A percentile compares a stretch with the other conserved stretches of the same genome.
Evolutionary conservation across 2,329 filamentous ascomycete genomes (phyloP).

Genomic region (Tolypocladium paradoxum): DNA sequence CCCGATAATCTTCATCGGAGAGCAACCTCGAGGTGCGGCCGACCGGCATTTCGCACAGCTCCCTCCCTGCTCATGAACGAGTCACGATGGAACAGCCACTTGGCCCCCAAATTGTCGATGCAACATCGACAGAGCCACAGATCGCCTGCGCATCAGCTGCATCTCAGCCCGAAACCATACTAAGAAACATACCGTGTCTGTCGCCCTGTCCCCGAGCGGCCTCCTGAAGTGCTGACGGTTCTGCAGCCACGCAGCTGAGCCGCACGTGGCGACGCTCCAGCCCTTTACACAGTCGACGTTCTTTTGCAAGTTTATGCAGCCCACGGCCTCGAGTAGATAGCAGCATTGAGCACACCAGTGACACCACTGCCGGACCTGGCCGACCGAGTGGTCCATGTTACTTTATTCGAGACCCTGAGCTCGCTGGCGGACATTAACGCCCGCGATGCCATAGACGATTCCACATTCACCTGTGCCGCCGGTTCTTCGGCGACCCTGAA

Average conservation of each 20-base stretch:
- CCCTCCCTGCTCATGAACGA: neutral
- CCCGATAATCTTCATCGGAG: neutral
- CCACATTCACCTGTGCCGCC: neutral
- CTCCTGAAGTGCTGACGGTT: neutral
- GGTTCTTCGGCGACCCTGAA: neutral
- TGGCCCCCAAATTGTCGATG: neutral
- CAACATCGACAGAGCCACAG: neutral
- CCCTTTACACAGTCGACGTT: neutral
- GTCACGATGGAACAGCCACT: neutral
- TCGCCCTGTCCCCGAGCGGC: neutral
- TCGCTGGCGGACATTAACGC: neutral
- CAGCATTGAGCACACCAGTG: neutral
- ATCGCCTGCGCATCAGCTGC: neutral
- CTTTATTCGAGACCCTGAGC: neutral
- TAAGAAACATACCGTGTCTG: neutral
- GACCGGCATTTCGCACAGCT: neutral
- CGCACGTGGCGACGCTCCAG: neutral
- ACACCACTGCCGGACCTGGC: neutral
- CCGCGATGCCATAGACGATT: neutral
- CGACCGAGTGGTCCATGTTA: neutral
- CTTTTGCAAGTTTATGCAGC: neutral
- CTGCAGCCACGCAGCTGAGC: neutral
- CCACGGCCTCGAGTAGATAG: neutral
- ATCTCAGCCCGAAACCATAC: neutral
- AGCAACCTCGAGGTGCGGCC: neutral